Conservation (phyloP, 768 basidiomycete species). For the Suillus lakei region DNA sequence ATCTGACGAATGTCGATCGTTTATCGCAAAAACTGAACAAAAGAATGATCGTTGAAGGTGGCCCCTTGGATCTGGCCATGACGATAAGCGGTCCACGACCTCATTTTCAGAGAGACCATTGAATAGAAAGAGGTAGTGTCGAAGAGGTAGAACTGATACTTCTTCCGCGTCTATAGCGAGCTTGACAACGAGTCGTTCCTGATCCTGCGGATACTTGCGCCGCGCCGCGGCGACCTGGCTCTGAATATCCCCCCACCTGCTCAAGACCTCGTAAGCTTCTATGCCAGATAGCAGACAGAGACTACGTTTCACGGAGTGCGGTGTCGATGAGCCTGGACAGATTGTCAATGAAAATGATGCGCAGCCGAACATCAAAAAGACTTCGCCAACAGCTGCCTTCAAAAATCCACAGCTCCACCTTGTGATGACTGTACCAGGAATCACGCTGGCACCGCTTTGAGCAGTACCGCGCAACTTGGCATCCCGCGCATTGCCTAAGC, state of each 20-base stretch:
- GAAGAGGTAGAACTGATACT: not conserved
- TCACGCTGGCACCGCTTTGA: conserved; percentile 3
- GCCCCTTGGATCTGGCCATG: not conserved
- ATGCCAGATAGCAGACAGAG: not conserved
- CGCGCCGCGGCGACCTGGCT: not conserved
- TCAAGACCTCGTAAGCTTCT: not conserved
- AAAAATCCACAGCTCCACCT: not conserved
- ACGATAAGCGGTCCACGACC: not conserved
- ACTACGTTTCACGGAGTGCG: not conserved
- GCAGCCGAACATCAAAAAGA: not conserved
- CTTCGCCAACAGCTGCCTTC: not conserved
- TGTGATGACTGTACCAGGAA: not conserved
- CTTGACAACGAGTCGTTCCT: not conserved
- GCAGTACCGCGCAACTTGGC: conserved; percentile 1
- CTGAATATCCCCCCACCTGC: not conserved
- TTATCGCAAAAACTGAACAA: not conserved
- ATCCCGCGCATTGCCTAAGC: not conserved
- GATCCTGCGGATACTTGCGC: not conserved
- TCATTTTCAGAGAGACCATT: not conserved
- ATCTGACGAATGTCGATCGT: not conserved
- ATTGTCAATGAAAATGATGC: not conserved
- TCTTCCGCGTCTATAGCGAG: not conserved
- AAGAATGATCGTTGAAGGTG: not conserved
- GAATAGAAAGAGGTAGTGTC: conserved; percentile 2
- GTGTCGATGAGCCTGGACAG: not conserved